Evolutionary conservation across 768 basidiomycete species (phyloP).

Genomic region (Phylloporus sp.): DNA sequence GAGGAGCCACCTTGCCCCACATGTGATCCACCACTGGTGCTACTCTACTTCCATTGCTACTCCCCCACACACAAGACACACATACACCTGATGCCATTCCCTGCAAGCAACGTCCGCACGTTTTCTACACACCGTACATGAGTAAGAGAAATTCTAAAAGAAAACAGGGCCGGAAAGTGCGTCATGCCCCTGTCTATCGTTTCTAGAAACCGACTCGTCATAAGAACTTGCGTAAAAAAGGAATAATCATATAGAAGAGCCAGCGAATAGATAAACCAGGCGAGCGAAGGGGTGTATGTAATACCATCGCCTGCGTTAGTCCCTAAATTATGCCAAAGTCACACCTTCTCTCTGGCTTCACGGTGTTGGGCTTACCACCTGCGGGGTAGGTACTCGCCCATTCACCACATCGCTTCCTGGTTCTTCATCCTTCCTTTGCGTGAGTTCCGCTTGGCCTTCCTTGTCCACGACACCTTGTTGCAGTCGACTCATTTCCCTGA

Average conservation of each 20-base stretch:
- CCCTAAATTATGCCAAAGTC: slow-evolving; percentile 31
- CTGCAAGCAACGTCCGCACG: slow-evolving; percentile 15
- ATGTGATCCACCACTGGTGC: slow-evolving; percentile 5
- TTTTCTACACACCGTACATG: slow-evolving; percentile 14
- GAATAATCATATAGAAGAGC: slow-evolving; percentile 39
- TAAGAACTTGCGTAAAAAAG: slow-evolving; percentile 30
- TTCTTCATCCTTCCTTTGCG: slow-evolving; percentile 34
- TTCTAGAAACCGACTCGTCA: slow-evolving; percentile 25
- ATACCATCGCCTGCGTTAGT: slow-evolving; percentile 21
- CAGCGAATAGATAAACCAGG: slow-evolving; percentile 31
- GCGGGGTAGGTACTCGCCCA: slow-evolving; percentile 34
- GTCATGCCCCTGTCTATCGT: slow-evolving; percentile 16
- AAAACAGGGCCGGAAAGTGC: slow-evolving; percentile 6
- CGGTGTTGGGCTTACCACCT: slow-evolving; percentile 34
- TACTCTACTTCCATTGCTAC: slow-evolving; percentile 16
- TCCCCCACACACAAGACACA: slow-evolving; percentile 16
- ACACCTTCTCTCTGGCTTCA: slow-evolving; percentile 29
- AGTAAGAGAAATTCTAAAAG: slow-evolving; percentile 11
- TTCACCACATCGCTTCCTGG: slow-evolving; percentile 38
- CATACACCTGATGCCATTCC: slow-evolving; percentile 8
- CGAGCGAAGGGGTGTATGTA: slow-evolving; percentile 20
- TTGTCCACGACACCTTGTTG: slow-evolving; percentile 36
- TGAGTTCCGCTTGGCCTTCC: slow-evolving; percentile 34
- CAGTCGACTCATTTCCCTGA: slow-evolving; percentile 75
- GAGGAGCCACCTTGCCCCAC: neutral